Percentiles rank a stretch among this genome's conserved stretches.
Conservation (phyloP, 176 grass and related monocot species). For the Canna indica region DNA sequence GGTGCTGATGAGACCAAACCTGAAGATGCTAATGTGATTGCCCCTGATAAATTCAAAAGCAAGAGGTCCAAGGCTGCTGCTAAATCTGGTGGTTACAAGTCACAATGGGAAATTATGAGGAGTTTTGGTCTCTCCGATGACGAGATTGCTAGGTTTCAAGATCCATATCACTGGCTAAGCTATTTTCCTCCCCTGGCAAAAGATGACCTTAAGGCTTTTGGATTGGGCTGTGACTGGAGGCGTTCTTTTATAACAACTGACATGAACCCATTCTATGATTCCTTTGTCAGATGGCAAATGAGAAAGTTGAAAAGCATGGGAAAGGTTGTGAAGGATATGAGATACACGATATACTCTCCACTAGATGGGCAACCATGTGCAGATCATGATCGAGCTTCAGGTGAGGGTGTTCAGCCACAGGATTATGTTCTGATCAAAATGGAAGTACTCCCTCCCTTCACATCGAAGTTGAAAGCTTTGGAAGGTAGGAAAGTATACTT, state of each 20-base stretch:
- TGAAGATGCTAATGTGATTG: slow-evolving; percentile 17
- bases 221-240: slow-evolving; percentile 60
- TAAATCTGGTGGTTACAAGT: slow-evolving; percentile 44
- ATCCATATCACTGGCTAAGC: slow-evolving; percentile 57
- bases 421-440: slow-evolving; percentile 83
- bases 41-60: slow-evolving; percentile 61
- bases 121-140: slow-evolving; percentile 40
- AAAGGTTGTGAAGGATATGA: slow-evolving; percentile 65
- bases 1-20: slow-evolving; percentile 26
- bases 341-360: slow-evolving; percentile 66
- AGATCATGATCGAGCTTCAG: slow-evolving; percentile 55
- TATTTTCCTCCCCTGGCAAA: slow-evolving; percentile 47
- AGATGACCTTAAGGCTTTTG: slow-evolving; percentile 58
- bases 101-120: slow-evolving; percentile 76
- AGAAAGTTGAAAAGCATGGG: slow-evolving; percentile 48
- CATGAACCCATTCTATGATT: slow-evolving; percentile 63
- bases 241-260: slow-evolving; percentile 65
- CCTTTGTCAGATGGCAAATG: slow-evolving; percentile 79
- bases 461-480: slow-evolving; percentile 46
- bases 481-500: slow-evolving; percentile 59
- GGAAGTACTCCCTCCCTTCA: slow-evolving; percentile 55
- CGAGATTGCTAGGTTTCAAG: slow-evolving; percentile 51
- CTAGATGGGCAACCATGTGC: slow-evolving; percentile 77
- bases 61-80: slow-evolving; percentile 57
- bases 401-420: slow-evolving; percentile 60